Percentiles rank a stretch among this genome's conserved stretches.
phyloP scores from a whole-genome alignment of 2,329 filamentous ascomycete species.

The Xylariaceae sp. region DNA sequence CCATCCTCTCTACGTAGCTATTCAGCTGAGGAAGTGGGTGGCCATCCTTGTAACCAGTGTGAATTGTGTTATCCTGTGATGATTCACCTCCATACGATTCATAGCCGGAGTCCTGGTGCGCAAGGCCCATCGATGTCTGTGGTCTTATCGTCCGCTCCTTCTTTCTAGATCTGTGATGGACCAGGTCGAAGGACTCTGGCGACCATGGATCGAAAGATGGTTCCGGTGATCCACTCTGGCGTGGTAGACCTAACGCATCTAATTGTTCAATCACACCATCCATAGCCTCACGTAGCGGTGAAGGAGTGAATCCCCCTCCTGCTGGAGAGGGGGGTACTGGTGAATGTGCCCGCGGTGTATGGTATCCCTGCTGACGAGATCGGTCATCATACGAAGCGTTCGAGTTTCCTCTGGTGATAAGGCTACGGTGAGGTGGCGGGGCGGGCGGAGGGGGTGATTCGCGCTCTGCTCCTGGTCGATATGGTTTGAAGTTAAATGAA shows the following conservation, averaged over 20 bases:
- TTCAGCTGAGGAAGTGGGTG: slow-evolving; percentile 73
- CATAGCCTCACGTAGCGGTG: slow-evolving; percentile 92
- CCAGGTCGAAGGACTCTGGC: slow-evolving; percentile 79
- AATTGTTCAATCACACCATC: slow-evolving; percentile 97
- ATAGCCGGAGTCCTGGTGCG: slow-evolving; percentile 65
- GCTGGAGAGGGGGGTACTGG: slow-evolving; percentile 73
- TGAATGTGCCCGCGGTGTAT: slow-evolving; percentile 65
- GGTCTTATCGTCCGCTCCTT: slow-evolving; percentile 57
- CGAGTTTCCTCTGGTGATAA: slow-evolving; percentile 39
- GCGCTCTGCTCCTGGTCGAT: slow-evolving; percentile 43
- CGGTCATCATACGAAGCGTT: slow-evolving; percentile 50
- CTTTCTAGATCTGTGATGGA: slow-evolving; percentile 50
- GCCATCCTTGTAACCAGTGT: slow-evolving; percentile 54
- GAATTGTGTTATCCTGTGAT: slow-evolving; percentile 54
- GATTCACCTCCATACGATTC: slow-evolving; percentile 64
- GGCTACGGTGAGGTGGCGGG: slow-evolving; percentile 81
- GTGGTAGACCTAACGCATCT: slow-evolving; percentile 78
- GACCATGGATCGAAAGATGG: slow-evolving; percentile 80
- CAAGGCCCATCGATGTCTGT: slow-evolving; percentile 77
- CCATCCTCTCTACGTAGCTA: slow-evolving; percentile 92
- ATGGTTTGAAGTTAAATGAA: slow-evolving; percentile 47
- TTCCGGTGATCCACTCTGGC: slow-evolving; percentile 61
- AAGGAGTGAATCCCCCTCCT: slow-evolving; percentile 77
- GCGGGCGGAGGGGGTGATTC: slow-evolving; percentile 79
- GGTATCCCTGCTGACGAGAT: slow-evolving; percentile 48